These are phyloP conservation scores for Sclerotinia glacialis DNA, from an alignment of 2,329 filamentous ascomycete species.

Conservation along the genomic window DNA sequence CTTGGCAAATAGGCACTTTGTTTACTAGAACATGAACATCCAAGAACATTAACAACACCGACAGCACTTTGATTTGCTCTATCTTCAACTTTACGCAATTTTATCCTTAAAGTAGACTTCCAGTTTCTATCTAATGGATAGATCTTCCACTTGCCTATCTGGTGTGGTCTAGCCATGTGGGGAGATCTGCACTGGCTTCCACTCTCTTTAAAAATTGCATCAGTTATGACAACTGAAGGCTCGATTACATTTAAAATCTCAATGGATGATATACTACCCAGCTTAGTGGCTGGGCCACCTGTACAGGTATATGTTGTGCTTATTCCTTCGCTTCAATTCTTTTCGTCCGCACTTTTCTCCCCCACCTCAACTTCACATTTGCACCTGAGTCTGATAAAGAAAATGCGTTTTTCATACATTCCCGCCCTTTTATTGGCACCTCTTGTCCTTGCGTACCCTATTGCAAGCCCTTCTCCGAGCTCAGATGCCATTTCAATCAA, in stretches of 20 bases:
- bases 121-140: not conserved
- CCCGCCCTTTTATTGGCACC: constrained; percentile 1
- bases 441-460: not conserved
- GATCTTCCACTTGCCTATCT: not conserved
- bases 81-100: not conserved
- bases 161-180: not conserved
- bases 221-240: not conserved
- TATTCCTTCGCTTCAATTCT: not conserved
- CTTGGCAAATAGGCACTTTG: not conserved
- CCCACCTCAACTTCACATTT: not conserved
- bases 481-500: not conserved
- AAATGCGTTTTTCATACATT: constrained; percentile 7
- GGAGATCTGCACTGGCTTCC: not conserved
- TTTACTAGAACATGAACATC: not conserved
- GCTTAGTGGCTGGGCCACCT: not conserved
- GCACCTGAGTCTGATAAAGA: not conserved
- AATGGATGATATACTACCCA: not conserved
- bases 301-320: not conserved
- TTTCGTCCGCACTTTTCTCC: not conserved
- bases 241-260: not conserved
- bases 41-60: not conserved
- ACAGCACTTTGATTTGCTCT: not conserved
- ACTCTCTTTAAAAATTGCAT: not conserved
- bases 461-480: not conserved
- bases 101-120: not conserved